Evolutionary conservation across 345 rosid genomes (phyloP), one percentile per base, ranked within the genome.

Genomic region (Abelmoschus esculentus): DNA sequence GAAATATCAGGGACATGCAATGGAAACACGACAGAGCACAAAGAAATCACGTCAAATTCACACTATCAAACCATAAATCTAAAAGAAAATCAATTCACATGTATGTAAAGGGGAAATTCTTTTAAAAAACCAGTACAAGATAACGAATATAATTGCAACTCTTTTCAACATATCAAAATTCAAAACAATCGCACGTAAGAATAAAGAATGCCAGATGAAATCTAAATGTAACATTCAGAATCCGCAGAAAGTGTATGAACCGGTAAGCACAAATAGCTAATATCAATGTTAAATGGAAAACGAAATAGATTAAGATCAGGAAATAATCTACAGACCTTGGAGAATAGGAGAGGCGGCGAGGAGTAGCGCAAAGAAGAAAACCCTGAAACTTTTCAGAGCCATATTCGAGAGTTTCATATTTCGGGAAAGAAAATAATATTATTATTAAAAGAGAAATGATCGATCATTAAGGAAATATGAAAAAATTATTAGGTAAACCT

Each of bases 271-370:
- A 36, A 61, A 38, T 61, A 36, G 66, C 1, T 38, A 38, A 10
- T 17, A 8, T 36, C 2, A 36, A 63, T 19, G 67, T 18, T 1
- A 71, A 77, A 73, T 61, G 68, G 67, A 67, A 73, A 26, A 3
- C 61, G 17, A 36, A 36, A 73, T 14, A 66, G 87, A 82, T 90
- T 89, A 70, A 81, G 91, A 87, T 89, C 93, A 76, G 74, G 62
- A 77, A 59, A 76, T 26, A 44, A 69, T 28, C 50, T 28, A 32
- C 28, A 22, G 55, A 93, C 96, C 98, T 81, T 89, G 92, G 70
- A 89, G 82, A 68, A 90, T 65, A 79, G 93, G 90, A 63, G 88
- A 86, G 0, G 83, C 92, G 34, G 83, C 93, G 34, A 90, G 22
- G 80, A 92, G 85, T 66, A 92, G 68, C 68, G 89, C 85, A 61